These are phyloP conservation scores for Yarrowia osloensis DNA, from an alignment of 805 yeast species.

Conservation along the genomic window DNA sequence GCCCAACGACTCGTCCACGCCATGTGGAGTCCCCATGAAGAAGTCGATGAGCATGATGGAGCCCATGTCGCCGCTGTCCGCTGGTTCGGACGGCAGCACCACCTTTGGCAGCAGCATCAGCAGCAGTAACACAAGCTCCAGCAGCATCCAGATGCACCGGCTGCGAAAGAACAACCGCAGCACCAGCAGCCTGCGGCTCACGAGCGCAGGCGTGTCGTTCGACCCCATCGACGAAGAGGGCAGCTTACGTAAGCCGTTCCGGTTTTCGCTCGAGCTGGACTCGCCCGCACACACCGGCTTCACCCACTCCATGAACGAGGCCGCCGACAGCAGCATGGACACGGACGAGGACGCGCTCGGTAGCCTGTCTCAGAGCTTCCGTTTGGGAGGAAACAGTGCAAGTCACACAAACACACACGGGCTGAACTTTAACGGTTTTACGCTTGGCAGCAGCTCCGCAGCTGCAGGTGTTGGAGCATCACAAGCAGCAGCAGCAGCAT, in stretches of 20 bases:
- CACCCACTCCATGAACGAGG: neutral
- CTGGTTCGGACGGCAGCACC: conserved; percentile 25
- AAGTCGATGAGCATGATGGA: neutral
- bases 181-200: conserved; percentile 10
- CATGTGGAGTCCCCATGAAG: conserved; percentile 15
- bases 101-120: conserved; percentile 4
- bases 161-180: conserved; percentile 23
- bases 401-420: neutral
- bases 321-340: conserved; percentile 24
- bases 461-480: too few relatives aligned
- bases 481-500: neutral
- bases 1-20: conserved; percentile 27
- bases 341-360: conserved; percentile 13
- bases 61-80: conserved; percentile 24
- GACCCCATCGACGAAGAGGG: conserved; percentile 22
- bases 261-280: conserved; percentile 23
- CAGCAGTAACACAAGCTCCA: neutral
- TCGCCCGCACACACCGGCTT: neutral
- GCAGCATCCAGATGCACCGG: conserved; percentile 13
- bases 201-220: conserved; percentile 5
- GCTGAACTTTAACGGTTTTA: neutral
- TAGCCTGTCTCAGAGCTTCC: conserved; percentile 1
- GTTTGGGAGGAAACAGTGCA: conserved; percentile 4
- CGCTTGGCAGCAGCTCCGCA: too few relatives aligned
- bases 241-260: conserved; percentile 3